Conservation (phyloP, 106 monocot genomes). For the Allium cepa region DNA sequence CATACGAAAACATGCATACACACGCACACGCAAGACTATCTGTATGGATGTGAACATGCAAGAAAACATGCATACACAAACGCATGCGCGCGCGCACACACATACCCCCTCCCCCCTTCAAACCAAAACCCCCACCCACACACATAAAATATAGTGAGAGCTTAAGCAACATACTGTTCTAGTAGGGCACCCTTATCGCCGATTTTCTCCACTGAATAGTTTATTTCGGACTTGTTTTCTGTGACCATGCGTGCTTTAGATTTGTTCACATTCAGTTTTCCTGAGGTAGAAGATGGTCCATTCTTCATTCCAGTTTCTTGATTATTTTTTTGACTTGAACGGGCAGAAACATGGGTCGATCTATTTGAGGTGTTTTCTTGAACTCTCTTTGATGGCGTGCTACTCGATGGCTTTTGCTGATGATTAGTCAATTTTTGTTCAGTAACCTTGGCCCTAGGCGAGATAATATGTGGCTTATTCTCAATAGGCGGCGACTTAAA, state of each 20-base stretch:
- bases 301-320: slow-evolving; percentile 21
- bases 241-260: slow-evolving; percentile 9
- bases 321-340: slow-evolving; percentile 14
- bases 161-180: slow-evolving; percentile 10
- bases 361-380: slow-evolving; percentile 24
- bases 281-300: slow-evolving; percentile 26
- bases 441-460: slow-evolving; percentile 19
- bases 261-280: slow-evolving; percentile 42
- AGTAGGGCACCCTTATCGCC: slow-evolving; percentile 28
- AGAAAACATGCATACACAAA: too few species aligned
- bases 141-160: neutral
- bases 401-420: slow-evolving; percentile 17
- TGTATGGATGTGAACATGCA: too few species aligned
- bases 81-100: too few species aligned
- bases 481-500: slow-evolving; percentile 12
- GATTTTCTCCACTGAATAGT: slow-evolving; percentile 46
- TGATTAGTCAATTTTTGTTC: slow-evolving; percentile 26
- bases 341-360: slow-evolving; percentile 19
- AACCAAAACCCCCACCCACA: neutral
- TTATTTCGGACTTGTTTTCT: slow-evolving; percentile 51
- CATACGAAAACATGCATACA: neutral
- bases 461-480: slow-evolving; percentile 13
- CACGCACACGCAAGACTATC: neutral
- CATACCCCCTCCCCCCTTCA: too few species aligned
- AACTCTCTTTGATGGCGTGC: slow-evolving; percentile 25